Evolutionary conservation across 441 rosid species (phyloP).

Genomic region (Gossypium gossypioides): DNA sequence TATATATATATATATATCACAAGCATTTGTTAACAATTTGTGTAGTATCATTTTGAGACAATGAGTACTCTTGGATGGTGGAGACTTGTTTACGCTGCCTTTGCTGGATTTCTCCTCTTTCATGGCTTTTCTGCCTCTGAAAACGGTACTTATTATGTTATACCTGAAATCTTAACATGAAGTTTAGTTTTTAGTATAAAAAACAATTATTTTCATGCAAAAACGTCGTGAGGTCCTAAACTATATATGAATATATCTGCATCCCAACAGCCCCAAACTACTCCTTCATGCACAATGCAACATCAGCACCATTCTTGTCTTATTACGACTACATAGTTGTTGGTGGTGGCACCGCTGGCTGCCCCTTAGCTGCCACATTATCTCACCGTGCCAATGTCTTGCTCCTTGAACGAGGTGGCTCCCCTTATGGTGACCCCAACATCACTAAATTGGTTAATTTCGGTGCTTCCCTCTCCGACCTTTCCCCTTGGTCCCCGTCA

Average conservation of each 20-base stretch:
- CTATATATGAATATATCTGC: neutral
- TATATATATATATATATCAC: neutral
- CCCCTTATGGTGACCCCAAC: conserved; percentile 66
- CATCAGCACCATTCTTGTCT: conserved; percentile 32
- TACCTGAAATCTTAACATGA: neutral
- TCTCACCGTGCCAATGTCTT: conserved; percentile 58
- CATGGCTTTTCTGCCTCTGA: conserved; percentile 26
- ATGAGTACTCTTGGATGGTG: conserved; percentile 22
- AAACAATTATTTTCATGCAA: neutral
- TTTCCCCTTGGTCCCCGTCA: conserved; percentile 54
- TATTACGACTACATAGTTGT: conserved; percentile 67
- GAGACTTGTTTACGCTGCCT: conserved; percentile 9
- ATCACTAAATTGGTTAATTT: conserved; percentile 43
- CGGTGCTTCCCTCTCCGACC: conserved; percentile 52
- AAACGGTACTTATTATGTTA: conserved; percentile 19
- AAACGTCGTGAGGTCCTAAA: neutral
- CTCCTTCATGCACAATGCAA: conserved; percentile 38
- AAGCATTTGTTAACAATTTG: neutral
- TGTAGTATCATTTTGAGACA: neutral
- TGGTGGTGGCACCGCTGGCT: conserved; percentile 89
- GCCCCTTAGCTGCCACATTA: conserved; percentile 77
- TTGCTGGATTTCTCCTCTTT: conserved; percentile 24
- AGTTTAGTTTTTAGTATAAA: neutral
- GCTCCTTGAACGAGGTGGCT: conserved; percentile 72
- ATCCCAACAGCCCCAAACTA: conserved; percentile 25